These are phyloP conservation scores for Theileria annulata DNA, from an alignment of 169 alveolate species.

Conservation along the genomic window DNA sequence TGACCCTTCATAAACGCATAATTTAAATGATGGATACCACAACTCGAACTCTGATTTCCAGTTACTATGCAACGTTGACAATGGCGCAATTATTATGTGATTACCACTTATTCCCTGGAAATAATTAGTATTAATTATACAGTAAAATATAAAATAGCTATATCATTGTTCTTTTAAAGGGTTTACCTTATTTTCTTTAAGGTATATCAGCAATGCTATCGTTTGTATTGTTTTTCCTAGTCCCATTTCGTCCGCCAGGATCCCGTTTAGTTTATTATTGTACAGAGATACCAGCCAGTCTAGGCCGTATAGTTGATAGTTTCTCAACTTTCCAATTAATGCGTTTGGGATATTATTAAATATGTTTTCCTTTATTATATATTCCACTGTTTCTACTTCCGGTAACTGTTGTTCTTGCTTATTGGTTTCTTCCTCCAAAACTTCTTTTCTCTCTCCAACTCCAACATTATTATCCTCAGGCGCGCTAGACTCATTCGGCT, in stretches of 20 bases:
- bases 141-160: too few species aligned
- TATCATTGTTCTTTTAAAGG: not conserved
- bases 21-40: conserved; percentile 93
- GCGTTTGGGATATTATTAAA: conserved; percentile 78
- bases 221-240: conserved; percentile 96
- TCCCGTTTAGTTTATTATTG: conserved; percentile 93
- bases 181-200: conserved; percentile 31
- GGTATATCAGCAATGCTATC: conserved; percentile 84
- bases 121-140: conserved; percentile 1
- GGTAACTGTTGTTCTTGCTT: not conserved
- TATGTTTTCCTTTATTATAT: conserved; percentile 12
- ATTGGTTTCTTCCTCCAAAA: not conserved
- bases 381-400: conserved; percentile 7
- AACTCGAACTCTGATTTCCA: conserved; percentile 92
- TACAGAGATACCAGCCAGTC: conserved; percentile 93
- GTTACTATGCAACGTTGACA: conserved; percentile 91
- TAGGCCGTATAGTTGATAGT: conserved; percentile 90
- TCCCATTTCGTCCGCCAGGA: conserved; percentile 98
- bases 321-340: conserved; percentile 72
- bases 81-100: conserved; percentile 93
- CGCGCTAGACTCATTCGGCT: conserved; percentile 80
- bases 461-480: not conserved
- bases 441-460: not conserved
- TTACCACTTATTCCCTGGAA: conserved; percentile 88
- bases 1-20: conserved; percentile 83